Conservation (phyloP, 768 basidiomycete genomes). For the Nidularia sp. region DNA sequence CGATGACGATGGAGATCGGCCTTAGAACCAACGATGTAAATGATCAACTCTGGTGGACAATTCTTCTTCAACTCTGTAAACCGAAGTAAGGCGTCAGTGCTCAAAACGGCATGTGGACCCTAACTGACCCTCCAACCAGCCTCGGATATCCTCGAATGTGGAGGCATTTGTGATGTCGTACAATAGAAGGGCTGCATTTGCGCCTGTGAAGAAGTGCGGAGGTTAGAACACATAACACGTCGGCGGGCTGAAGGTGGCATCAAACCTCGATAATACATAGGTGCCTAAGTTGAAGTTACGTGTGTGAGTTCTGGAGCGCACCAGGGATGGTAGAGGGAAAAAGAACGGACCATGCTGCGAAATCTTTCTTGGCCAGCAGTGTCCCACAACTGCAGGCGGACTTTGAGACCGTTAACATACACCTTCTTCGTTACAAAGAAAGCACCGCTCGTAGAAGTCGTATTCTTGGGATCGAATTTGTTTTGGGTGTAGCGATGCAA, state of each 20-base stretch:
- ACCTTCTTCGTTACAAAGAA: conserved; percentile 95
- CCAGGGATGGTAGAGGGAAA: conserved; percentile 9
- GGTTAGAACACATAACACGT: background rate
- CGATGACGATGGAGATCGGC: conserved; percentile 71
- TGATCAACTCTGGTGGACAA: conserved; percentile 82
- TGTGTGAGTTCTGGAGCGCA: conserved; percentile 8
- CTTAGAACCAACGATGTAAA: conserved; percentile 95
- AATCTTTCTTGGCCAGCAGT: conserved; percentile 94
- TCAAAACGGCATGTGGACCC: conserved; percentile 11
- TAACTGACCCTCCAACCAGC: conserved; percentile 81
- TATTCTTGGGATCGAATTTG: conserved; percentile 84
- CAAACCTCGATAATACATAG: conserved; percentile 87
- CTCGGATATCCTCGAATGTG: conserved; percentile 86
- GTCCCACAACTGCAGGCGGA: conserved; percentile 88
- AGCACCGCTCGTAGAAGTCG: conserved; percentile 87
- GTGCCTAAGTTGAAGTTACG: conserved; percentile 52
- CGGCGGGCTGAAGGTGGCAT: background rate
- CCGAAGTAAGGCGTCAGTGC: background rate
- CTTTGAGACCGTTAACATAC: conserved; percentile 77
- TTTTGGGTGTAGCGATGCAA: conserved; percentile 88
- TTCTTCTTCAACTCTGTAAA: conserved; percentile 83
- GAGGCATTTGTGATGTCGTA: conserved; percentile 93
- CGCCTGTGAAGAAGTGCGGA: conserved; percentile 40
- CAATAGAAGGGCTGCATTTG: conserved; percentile 88
- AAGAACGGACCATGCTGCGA: conserved; percentile 71